Conservation (phyloP, 1,284 basidiomycete species). For the Trichosporon coremiiforme region DNA sequence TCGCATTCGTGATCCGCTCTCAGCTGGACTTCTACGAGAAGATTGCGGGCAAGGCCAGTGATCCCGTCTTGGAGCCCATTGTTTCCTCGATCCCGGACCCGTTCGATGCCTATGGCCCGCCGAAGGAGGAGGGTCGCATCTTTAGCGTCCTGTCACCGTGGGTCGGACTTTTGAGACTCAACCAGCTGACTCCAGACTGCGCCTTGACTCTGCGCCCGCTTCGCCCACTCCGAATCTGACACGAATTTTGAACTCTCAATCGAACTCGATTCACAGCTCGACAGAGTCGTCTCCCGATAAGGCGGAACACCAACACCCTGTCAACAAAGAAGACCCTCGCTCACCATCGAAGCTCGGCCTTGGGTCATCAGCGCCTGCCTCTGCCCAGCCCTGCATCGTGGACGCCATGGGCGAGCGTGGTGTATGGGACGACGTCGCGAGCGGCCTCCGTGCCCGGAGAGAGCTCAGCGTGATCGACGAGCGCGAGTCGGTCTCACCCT, state of each 20-base stretch:
- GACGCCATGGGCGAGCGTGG: conserved; percentile 42
- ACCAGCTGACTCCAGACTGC: conserved; percentile 29
- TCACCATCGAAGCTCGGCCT: conserved; percentile 35
- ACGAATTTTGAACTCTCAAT: conserved; percentile 37
- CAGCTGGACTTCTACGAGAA: conserved; percentile 57
- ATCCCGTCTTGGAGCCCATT: conserved; percentile 88
- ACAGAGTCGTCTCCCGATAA: conserved; percentile 29
- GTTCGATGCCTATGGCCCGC: conserved; percentile 86
- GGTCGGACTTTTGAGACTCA: conserved; percentile 51
- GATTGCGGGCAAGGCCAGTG: conserved; percentile 71
- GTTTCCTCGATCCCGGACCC: conserved; percentile 87
- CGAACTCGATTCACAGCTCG: conserved; percentile 25
- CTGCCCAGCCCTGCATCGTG: conserved; percentile 30
- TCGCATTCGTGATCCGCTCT: conserved; percentile 57
- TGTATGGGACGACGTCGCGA: conserved; percentile 35
- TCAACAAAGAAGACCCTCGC: conserved; percentile 6
- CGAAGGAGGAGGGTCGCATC: conserved; percentile 84
- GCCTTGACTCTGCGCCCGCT: conserved; percentile 42
- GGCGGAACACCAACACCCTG: neutral
- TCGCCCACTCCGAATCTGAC: conserved; percentile 46
- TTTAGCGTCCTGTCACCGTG: conserved; percentile 86
- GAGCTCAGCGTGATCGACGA: conserved; percentile 56
- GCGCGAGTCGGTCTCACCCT: conserved; percentile 27
- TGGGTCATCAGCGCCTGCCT: conserved; percentile 26
- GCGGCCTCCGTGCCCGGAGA: conserved; percentile 35